Base-by-base conservation (phyloP, 129 eudicot genomes). In the Tagetes patula region DNA sequence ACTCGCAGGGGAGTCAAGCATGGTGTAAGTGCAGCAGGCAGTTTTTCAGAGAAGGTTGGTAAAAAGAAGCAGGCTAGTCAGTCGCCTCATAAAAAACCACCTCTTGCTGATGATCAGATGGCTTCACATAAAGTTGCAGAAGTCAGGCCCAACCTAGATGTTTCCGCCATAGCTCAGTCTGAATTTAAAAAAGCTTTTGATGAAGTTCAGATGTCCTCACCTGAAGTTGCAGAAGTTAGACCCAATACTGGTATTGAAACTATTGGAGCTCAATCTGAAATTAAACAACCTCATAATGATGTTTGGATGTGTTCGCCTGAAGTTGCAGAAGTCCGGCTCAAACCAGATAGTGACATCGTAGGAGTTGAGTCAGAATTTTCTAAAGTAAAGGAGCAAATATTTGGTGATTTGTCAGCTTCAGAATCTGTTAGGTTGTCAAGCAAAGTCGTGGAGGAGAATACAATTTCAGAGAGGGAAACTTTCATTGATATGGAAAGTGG, bases 121-220 rank as follows among this genome's bases (percentile, higher is more conserved):
- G 68, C 65, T 6, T 45, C 71, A 43, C 66, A 78, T 49, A 71
- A 74, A 73, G 79, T 13, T 76, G 72, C 71, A 6, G 81, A 41
- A 79, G 66, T 34, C 20, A 9, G 66, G 42, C 3, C 43, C 5
- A 13, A 36, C 36, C 9, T 12, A 56, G 63, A 3, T 56, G 38
- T 8, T 56, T 12, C 8, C 63, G 8, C 37, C 12, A 2, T 56
- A 7, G 63, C 31, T 56, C 38, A 8, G 7, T 56, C 63, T 56
- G 63, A 56, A 56, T 8, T 27, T 32, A 31, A 56, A 31, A 11
- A 56, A 56, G 5, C 63, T 27, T 31, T 14, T 56, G 63, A 37
- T 62, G 43, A 62, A 14, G 48, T 14, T 64, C 69, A 38, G 47
- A 63, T 39, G 11, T 64, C 12, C 12, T 39, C 69, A 39, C 69